Conservation (phyloP, 495 filamentous ascomycete species). For the Neurospora tetrasperma region DNA sequence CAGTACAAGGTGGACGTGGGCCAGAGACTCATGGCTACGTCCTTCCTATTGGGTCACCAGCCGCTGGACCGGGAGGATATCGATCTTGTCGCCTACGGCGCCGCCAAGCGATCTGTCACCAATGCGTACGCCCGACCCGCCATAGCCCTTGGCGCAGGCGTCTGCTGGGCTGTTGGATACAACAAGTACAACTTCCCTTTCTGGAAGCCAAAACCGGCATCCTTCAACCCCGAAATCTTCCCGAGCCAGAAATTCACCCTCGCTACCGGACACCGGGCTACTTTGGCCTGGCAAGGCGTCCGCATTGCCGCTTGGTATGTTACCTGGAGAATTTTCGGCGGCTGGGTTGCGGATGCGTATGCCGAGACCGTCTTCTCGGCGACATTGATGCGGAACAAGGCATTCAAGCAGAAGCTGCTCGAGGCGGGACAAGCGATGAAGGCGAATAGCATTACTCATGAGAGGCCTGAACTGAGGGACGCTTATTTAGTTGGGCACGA, state of each 20-base stretch:
- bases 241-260: background rate
- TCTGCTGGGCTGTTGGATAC: slow-evolving; percentile 8
- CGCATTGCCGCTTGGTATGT: slow-evolving; percentile 10
- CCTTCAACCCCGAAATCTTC: slow-evolving; percentile 9
- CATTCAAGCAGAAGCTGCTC: slow-evolving; percentile 11
- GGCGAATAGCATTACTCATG: background rate
- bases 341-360: background rate
- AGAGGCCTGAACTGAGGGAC: background rate
- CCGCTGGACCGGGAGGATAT: slow-evolving; percentile 1
- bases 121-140: slow-evolving; percentile 7
- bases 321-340: background rate
- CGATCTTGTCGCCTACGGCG: slow-evolving; percentile 7
- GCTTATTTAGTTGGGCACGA: background rate
- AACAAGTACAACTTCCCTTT: slow-evolving; percentile 17
- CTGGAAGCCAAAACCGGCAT: slow-evolving; percentile 10
- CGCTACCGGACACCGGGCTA: slow-evolving; percentile 4
- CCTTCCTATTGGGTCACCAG: background rate
- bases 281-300: slow-evolving; percentile 5
- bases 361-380: background rate
- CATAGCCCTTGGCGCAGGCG: background rate
- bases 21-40: background rate
- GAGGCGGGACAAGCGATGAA: background rate
- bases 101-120: background rate
- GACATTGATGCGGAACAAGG: background rate
- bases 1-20: slow-evolving; percentile 3